Conservation (phyloP, 2,329 filamentous ascomycete genomes). For the Ophiostoma quercus region DNA sequence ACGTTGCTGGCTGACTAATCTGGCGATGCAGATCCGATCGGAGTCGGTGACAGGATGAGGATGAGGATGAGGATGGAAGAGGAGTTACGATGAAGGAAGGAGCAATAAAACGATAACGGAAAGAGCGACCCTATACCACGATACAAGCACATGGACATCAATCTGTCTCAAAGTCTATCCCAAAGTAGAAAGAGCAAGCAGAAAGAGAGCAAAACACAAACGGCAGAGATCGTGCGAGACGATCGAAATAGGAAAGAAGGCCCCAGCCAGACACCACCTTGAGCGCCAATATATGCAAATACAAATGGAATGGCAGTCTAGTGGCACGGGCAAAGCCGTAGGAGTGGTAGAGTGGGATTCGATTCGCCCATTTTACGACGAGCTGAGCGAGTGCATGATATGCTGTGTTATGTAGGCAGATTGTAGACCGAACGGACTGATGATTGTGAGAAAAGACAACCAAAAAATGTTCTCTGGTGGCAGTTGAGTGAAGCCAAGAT, state of each 20-base stretch:
- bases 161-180: neutral
- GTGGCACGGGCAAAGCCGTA: constrained; percentile 21
- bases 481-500: no score
- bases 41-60: neutral
- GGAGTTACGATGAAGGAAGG: neutral
- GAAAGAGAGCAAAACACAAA: neutral
- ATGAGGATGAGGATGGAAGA: no score
- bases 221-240: neutral
- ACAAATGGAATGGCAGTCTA: constrained; percentile 16
- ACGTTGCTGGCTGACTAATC: neutral
- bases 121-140: neutral
- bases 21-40: neutral
- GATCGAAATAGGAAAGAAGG: constrained; percentile 20
- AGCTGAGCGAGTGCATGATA: neutral
- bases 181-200: neutral
- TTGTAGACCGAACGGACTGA: no score
- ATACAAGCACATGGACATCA: no score
- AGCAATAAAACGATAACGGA: neutral
- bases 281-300: constrained; percentile 24
- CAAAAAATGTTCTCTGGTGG: no score
- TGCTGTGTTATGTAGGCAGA: no score
- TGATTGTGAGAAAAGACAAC: no score
- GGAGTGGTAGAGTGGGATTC: neutral
- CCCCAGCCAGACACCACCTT: constrained; percentile 14
- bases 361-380: constrained; percentile 21